Conservation (phyloP, 106 monocot species). For the Allium cepa region DNA sequence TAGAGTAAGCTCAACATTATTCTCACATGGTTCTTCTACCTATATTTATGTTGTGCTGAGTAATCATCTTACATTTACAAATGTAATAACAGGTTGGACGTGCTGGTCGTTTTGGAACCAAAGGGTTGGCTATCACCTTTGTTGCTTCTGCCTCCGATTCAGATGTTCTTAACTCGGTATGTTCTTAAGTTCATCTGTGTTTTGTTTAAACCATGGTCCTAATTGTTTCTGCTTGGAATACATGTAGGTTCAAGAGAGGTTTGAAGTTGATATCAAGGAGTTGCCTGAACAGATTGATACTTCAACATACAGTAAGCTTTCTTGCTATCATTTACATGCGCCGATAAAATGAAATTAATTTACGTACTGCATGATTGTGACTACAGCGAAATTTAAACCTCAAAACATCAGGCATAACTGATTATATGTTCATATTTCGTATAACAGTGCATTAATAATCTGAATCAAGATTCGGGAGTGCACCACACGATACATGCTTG, state of each 20-base stretch:
- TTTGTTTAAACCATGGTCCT: neutral
- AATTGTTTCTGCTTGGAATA: neutral
- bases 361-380: too few relatives aligned
- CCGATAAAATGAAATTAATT: neutral
- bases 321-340: neutral
- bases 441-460: too few relatives aligned
- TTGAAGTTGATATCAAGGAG: conserved; percentile 99
- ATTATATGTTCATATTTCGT: too few relatives aligned
- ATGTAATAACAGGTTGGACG: conserved; percentile 54
- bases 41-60: neutral
- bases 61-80: neutral
- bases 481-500: too few relatives aligned
- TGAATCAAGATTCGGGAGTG: too few relatives aligned
- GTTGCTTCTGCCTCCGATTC: conserved; percentile 96
- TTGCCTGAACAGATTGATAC: conserved; percentile 97
- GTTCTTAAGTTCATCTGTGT: neutral
- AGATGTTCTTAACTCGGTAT: conserved; percentile 88
- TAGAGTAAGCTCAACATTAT: conserved; percentile 42
- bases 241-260: conserved; percentile 90
- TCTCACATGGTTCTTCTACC: neutral
- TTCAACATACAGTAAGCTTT: conserved; percentile 90
- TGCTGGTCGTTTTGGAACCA: conserved; percentile 94
- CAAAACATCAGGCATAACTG: too few relatives aligned
- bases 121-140: conserved; percentile 96
- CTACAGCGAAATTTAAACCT: too few relatives aligned